phyloP scores from a whole-genome alignment of 345 rosid genomes.

The Pistacia vera region DNA sequence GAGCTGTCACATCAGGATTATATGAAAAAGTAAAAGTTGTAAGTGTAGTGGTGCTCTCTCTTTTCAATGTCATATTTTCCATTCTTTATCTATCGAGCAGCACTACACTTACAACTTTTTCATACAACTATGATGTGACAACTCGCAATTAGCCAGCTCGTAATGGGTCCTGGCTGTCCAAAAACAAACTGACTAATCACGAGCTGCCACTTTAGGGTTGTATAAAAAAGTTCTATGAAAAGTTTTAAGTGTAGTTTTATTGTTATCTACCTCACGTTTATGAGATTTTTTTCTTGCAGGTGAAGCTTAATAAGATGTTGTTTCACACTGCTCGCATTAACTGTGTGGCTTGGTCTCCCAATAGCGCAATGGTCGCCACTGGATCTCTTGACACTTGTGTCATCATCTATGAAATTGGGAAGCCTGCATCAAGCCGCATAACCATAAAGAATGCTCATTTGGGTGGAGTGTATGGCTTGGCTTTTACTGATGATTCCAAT shows the following conservation, averaged over 20 bases:
- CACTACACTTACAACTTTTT: too few species aligned
- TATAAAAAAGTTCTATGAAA: too few species aligned
- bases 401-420: conserved; percentile 73
- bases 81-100: not conserved
- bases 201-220: too few species aligned
- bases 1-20: too few species aligned
- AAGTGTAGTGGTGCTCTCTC: too few species aligned
- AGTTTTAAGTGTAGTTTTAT: too few species aligned
- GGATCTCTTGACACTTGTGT: conserved; percentile 88
- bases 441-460: conserved; percentile 83
- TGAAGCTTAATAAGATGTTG: conserved; percentile 82
- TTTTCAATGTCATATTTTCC: not conserved
- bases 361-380: conserved; percentile 70
- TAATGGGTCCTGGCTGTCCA: too few species aligned
- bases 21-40: too few species aligned
- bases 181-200: too few species aligned
- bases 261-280: not conserved
- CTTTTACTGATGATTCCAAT: conserved; percentile 50
- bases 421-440: conserved; percentile 69
- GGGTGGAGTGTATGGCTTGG: conserved; percentile 77
- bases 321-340: conserved; percentile 85
- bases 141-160: too few species aligned
- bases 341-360: conserved; percentile 93
- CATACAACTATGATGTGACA: too few species aligned
- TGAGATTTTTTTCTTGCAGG: conserved; percentile 35